Evolutionary conservation across 495 filamentous ascomycete species (phyloP), one percentile per base, ranked within the genome.

Genomic region (Penicillium pancosmium): DNA sequence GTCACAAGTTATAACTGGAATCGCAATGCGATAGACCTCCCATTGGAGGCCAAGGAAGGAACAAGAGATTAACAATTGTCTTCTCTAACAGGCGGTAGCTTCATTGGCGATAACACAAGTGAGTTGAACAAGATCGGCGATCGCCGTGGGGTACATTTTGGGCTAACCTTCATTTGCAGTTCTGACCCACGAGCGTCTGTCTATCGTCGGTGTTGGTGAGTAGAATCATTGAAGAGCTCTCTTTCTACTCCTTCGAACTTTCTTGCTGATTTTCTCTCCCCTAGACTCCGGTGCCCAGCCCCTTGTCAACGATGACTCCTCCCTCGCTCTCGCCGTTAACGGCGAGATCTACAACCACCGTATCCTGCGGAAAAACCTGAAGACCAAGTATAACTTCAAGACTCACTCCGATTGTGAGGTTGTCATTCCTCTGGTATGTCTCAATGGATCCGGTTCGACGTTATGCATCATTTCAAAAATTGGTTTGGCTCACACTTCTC

Each of bases 311-410:
- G 86, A 92, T 53, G 93, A 97, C 69, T 88, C 85, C 54, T 88
- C 84, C 60, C 86, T 98, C 62, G 87, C 92, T 56, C 84, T 98
- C 50, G 94, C 94, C 57, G 94, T 97, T 86, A 98, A 98, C 77
- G 94, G 94, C 76, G 94, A 98, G 76, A 98, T 98, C 73, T 98
- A 98, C 83, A 98, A 98, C 85, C 94, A 98, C 78, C 87, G 92
- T 61, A 84, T 97, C 63, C 79, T 98, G 63, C 87, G 94, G 62
- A 97, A 97, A 77, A 79, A 77, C 59, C 75, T 97, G 68, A 90
- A 90, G 75, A 78, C 76, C 21, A 84, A 88, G 23, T 93, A 96
- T 74, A 86, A 89, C 75, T 98, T 97, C 84, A 96, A 95, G 86
- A 98, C 94, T 52, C 88, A 94, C 70, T 97, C 93, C 33, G 94